These are phyloP conservation scores for Isoetes engelmannii DNA, from an alignment of 83 land plant species.

Conservation along the genomic window DNA sequence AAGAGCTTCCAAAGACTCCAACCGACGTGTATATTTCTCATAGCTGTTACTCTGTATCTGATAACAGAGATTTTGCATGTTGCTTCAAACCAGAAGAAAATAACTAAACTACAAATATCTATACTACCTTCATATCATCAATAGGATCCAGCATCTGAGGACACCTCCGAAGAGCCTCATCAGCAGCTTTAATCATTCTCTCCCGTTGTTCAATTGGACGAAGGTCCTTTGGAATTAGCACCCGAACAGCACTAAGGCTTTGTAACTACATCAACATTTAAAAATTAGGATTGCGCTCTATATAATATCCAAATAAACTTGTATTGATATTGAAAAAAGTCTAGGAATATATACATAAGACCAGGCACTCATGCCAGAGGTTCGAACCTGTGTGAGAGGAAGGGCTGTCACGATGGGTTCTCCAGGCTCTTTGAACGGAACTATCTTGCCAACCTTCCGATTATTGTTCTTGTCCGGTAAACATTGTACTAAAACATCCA, in stretches of 20 bases:
- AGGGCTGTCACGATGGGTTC: slow-evolving; percentile 85
- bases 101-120: no score
- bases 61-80: no score
- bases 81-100: no score
- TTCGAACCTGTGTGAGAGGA: slow-evolving; percentile 80
- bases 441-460: slow-evolving; percentile 44
- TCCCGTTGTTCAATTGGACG: slow-evolving; percentile 78
- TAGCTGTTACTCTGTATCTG: slow-evolving; percentile 60
- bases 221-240: slow-evolving; percentile 72
- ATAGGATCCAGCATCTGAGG: slow-evolving; percentile 80
- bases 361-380: no score
- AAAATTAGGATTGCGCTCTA: no score
- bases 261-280: slow-evolving; percentile 68
- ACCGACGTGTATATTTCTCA: slow-evolving; percentile 58
- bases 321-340: no score
- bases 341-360: no score
- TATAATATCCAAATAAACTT: no score
- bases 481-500: slow-evolving; percentile 81
- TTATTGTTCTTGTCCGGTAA: slow-evolving; percentile 35
- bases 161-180: slow-evolving; percentile 68
- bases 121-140: slow-evolving; percentile 82
- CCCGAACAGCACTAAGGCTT: slow-evolving; percentile 59
- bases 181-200: slow-evolving; percentile 56
- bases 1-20: slow-evolving; percentile 70
- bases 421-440: slow-evolving; percentile 60